Percentiles rank a stretch among this genome's conserved stretches.
These are phyloP conservation scores for Solanum gracilifrons DNA, from an alignment of 257 asterid species.

Conservation along the genomic window DNA sequence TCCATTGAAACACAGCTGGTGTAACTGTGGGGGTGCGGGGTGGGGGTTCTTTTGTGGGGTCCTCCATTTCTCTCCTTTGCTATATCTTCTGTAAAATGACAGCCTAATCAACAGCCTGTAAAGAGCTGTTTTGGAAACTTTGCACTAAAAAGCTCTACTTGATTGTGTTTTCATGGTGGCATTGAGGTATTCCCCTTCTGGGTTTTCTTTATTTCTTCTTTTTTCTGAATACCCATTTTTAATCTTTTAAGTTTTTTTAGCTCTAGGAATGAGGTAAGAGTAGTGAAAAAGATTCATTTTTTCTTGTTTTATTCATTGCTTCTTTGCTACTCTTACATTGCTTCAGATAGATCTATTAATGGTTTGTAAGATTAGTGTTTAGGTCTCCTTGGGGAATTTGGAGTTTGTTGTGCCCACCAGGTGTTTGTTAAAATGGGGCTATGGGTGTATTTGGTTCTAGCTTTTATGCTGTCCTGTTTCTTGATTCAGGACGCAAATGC, in stretches of 20 bases:
- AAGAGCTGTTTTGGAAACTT: conserved; percentile 36
- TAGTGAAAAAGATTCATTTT: not conserved
- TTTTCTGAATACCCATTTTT: not conserved
- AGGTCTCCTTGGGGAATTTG: not conserved
- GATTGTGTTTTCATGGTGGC: conserved; percentile 17
- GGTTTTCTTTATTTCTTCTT: conserved; percentile 5
- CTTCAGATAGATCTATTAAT: not conserved
- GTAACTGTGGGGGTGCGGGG: not conserved
- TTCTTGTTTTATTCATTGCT: not conserved
- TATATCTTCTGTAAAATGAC: conserved; percentile 32
- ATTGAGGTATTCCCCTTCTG: not conserved
- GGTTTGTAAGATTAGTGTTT: not conserved
- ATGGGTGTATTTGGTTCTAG: conserved; percentile 28
- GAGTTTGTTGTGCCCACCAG: not conserved
- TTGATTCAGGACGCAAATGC: conserved; percentile 17
- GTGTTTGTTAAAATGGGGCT: conserved; percentile 13
- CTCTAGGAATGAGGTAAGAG: not conserved
- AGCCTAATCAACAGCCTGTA: conserved; percentile 73
- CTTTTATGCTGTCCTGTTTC: conserved; percentile 13
- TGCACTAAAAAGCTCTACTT: conserved; percentile 26
- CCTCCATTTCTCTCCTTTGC: conserved; percentile 21
- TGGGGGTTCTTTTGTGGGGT: conserved; percentile 26
- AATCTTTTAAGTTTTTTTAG: not conserved
- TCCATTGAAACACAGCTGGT: conserved; percentile 35
- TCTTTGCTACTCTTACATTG: not conserved